Conservation (phyloP, 2,329 filamentous ascomycete genomes). For the Scedosporium boydii region DNA sequence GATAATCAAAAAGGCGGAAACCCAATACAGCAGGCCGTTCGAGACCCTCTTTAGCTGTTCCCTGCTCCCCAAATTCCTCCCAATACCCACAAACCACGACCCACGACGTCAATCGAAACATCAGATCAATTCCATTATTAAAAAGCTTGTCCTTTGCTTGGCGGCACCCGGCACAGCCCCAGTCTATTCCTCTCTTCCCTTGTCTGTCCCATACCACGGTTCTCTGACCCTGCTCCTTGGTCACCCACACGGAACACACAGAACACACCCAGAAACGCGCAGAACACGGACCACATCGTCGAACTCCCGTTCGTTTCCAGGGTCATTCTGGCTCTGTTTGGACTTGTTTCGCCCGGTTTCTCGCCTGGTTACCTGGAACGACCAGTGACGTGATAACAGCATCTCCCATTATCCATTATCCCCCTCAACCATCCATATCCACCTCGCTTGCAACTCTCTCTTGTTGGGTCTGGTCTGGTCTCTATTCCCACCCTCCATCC, state of each 20-base stretch:
- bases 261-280: too few relatives aligned
- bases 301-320: background rate
- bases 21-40: too few relatives aligned
- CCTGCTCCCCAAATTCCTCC: too few relatives aligned
- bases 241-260: background rate
- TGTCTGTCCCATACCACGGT: background rate
- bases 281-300: background rate
- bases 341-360: background rate
- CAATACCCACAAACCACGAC: too few relatives aligned
- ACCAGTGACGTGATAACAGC: background rate
- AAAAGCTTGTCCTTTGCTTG: background rate
- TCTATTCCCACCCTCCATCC: background rate
- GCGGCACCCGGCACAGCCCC: background rate
- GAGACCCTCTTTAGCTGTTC: too few relatives aligned
- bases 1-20: too few relatives aligned
- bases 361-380: background rate
- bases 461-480: background rate
- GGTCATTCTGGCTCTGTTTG: background rate
- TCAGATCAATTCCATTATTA: too few relatives aligned
- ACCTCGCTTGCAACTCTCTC: background rate
- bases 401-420: background rate
- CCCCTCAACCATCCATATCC: background rate
- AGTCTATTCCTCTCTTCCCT: background rate
- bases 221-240: too few relatives aligned
- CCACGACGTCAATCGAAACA: too few relatives aligned